Base-by-base conservation (phyloP, 1,139 yeast species). In the Pichia sp. region DNA sequence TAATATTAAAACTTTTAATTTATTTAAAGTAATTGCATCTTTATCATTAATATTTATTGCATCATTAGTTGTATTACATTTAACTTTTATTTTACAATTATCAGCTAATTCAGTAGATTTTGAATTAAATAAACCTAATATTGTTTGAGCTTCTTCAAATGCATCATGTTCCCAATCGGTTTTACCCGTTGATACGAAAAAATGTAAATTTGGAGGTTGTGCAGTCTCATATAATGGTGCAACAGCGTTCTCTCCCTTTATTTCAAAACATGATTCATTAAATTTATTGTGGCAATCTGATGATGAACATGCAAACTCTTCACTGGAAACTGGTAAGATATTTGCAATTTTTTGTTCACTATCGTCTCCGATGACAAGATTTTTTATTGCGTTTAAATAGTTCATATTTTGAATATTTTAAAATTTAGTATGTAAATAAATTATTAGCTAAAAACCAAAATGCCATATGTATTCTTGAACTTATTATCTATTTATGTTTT, bases 101-200 rank as follows among this genome's bases (percentile, higher is more conserved):
- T 29, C 16, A 3, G 39, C 16, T 6, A 51, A 6, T 8, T 29
- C 32, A 5, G 7, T 20, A 4, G 45, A 39, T 5, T 43, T 22
- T 9, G n/a, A 6, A 12, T 30, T 32, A 20, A 51, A 28, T 16
- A 30, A 30, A n/a, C 39, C 37, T 33, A 83, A 75, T 31, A 87
- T 70, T 6, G 51, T 43, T 0, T 82, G 70, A 2, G 74, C 71
- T 26, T 47, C 48, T n/a, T 48, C 52, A 9, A 74, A 66, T 11
- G 95, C 87, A 58, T 84, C 84, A 51, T 79, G 94, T 6, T 66
- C 68, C 97, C 98, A 92, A 64, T 92, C 96, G 1, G 76, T 62
- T 55, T 81, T 80, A 12, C 94, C 95, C 0, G 97, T 87, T 2
- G 96, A 82, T 0, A 90, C 80, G 22, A 89, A 64, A 30, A 87